Base-by-base conservation (phyloP, 1,139 yeast genomes). In the Debaryomyces sp. region DNA sequence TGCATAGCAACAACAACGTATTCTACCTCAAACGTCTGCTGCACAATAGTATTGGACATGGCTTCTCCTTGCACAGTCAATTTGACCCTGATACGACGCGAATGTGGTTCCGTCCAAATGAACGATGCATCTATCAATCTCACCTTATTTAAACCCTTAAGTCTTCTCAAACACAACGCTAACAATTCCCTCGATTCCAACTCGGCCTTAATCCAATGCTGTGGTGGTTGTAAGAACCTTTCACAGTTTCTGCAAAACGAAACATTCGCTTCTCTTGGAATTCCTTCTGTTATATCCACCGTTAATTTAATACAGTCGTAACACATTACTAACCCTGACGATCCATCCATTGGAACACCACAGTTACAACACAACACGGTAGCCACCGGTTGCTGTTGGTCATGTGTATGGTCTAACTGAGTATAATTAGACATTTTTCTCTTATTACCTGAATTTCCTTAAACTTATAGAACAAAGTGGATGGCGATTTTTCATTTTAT, bases 61-160 rank as follows among this genome's bases (percentile, higher is more conserved):
- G 96, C 96, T 70, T 94, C 99, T 54, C 98, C 98, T 70, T 94
- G 99, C 15, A 94, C 96, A 0, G 99, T 90, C 45, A 95, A 71
- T 63, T 91, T 92, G 54, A 94, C 83, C 66, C 92, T 82, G 56
- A 94, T 83, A 77, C 99, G 85, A 68, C 99, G 85, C 24, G 98
- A 92, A 68, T 94, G 99, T 1, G 99, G 99, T 70, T 94, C 99
- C 1, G 99, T 94, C 99, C 99, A 94, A 54, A 94, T 85, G 62
- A 94, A 94, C 4, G 92, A 82, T 6, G 99, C 99, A 73, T 95
- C 99, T 29, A 92, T 84, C 52, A 94, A 77, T 57, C 99, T 79
- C 45, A 92, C 95, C 62, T 90, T 91, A 55, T 82, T 86, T 58
- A 95, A 77, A 47, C 99, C 99, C 61, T 87, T 89, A 58, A 95